These are phyloP conservation scores for Cochlearia excelsa DNA, from an alignment of 345 rosid species.

Conservation along the genomic window DNA sequence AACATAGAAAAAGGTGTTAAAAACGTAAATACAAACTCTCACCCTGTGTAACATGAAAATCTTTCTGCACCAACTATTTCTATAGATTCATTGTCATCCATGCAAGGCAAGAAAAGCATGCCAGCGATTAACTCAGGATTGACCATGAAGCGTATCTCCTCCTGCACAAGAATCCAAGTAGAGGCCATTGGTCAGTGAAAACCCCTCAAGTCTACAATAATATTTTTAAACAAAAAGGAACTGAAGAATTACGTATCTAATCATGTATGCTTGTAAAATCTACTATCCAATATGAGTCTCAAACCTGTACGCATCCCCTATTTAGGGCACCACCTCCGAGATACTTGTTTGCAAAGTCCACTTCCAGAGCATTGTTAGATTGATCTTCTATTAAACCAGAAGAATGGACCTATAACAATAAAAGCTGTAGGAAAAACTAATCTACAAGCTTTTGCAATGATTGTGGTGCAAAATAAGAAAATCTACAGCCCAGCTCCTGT, in stretches of 20 bases:
- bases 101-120: constrained; percentile 88
- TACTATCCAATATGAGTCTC: constrained; percentile 14
- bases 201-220: constrained; percentile 6
- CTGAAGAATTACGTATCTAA: not conserved
- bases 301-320: constrained; percentile 91
- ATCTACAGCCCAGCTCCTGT: constrained; percentile 2
- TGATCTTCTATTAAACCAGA: constrained; percentile 83
- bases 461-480: not conserved
- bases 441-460: constrained; percentile 14
- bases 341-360: constrained; percentile 89
- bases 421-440: constrained; percentile 2
- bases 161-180: constrained; percentile 43
- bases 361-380: constrained; percentile 55
- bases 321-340: constrained; percentile 88
- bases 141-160: constrained; percentile 96
- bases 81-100: constrained; percentile 87
- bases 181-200: not conserved
- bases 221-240: constrained; percentile 2
- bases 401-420: constrained; percentile 45
- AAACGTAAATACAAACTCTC: constrained; percentile 31
- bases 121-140: constrained; percentile 89
- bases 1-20: constrained; percentile 11
- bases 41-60: constrained; percentile 86
- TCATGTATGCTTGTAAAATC: constrained; percentile 19
- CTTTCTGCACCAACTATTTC: constrained; percentile 85